A percentile compares a stretch with the other conserved stretches of the same genome.
Conservation (phyloP, 2,329 filamentous ascomycete genomes). For the Clonostachys rhizophaga region DNA sequence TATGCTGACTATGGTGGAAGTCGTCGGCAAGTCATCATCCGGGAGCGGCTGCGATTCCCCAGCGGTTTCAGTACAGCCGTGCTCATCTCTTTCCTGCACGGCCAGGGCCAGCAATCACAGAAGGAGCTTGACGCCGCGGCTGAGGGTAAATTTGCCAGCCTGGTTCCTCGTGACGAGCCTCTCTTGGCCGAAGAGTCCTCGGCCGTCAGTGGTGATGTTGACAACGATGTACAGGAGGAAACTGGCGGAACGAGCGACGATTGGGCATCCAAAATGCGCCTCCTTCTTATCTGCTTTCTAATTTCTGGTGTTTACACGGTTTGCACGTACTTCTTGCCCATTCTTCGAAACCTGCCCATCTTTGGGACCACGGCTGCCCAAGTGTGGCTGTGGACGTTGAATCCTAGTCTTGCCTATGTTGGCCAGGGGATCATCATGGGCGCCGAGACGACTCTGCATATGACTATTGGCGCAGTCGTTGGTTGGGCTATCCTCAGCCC, state of each 20-base stretch:
- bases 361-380: conserved; percentile 71
- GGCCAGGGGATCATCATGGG: conserved; percentile 99
- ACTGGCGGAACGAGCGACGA: conserved; percentile 18
- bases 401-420: conserved; percentile 94
- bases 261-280: conserved; percentile 43
- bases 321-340: conserved; percentile 83
- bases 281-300: conserved; percentile 52
- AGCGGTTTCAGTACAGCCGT: conserved; percentile 93
- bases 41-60: conserved; percentile 89
- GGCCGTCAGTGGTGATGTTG: conserved; percentile 7
- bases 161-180: conserved; percentile 24
- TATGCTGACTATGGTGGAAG: conserved; percentile 18
- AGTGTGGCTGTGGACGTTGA: conserved; percentile 92
- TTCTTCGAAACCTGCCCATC: conserved; percentile 79
- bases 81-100: conserved; percentile 87
- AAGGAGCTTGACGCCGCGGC: conserved; percentile 25
- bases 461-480: conserved; percentile 83
- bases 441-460: conserved; percentile 88
- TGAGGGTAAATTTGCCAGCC: conserved; percentile 34
- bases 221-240: conserved; percentile 25
- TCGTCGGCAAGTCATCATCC: conserved; percentile 84
- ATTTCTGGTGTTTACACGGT: conserved; percentile 68
- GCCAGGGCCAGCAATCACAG: conserved; percentile 32
- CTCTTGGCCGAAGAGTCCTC: conserved; percentile 1
- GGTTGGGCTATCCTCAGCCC: conserved; percentile 93